phyloP scores from a whole-genome alignment of 331 rosid species.

The Saraca asoca region DNA sequence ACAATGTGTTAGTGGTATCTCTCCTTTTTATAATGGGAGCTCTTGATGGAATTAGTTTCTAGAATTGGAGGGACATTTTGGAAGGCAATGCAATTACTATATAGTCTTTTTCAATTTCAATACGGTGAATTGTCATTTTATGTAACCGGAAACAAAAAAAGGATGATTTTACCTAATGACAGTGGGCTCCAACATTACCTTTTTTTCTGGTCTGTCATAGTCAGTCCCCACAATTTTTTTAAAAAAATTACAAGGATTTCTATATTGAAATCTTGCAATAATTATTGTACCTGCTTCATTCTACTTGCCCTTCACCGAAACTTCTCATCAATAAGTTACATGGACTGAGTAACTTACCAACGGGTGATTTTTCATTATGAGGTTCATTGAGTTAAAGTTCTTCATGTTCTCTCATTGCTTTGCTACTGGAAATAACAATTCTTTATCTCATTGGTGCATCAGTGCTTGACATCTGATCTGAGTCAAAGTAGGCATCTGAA shows the following conservation, averaged over 20 bases:
- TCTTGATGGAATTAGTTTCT: constrained; percentile 26
- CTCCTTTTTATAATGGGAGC: constrained; percentile 32
- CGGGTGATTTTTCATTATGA: constrained; percentile 23
- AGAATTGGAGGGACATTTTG: constrained; percentile 31
- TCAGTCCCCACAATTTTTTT: constrained; percentile 28
- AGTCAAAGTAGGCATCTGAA: constrained; percentile 28
- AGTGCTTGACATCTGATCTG: constrained; percentile 17
- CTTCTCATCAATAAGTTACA: constrained; percentile 27
- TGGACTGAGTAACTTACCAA: constrained; percentile 35
- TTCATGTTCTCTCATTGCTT: not conserved
- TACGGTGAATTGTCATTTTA: constrained; percentile 27
- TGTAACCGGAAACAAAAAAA: not conserved
- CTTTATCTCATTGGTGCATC: constrained; percentile 33
- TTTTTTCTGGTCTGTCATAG: constrained; percentile 22
- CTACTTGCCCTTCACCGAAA: constrained; percentile 24
- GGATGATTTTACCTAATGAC: not conserved
- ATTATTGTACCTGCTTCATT: constrained; percentile 34
- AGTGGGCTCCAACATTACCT: constrained; percentile 38
- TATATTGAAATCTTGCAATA: constrained; percentile 35
- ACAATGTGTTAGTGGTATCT: constrained; percentile 26
- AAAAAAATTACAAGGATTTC: constrained; percentile 27
- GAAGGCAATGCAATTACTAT: constrained; percentile 34
- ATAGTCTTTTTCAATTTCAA: constrained; percentile 6
- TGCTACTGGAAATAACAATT: not conserved
- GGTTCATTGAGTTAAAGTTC: constrained; percentile 23